Evolutionary conservation across 129 eudicot species (phyloP), one percentile per base, ranked within the genome.

Genomic region (Chrysanthemum makinoi): DNA sequence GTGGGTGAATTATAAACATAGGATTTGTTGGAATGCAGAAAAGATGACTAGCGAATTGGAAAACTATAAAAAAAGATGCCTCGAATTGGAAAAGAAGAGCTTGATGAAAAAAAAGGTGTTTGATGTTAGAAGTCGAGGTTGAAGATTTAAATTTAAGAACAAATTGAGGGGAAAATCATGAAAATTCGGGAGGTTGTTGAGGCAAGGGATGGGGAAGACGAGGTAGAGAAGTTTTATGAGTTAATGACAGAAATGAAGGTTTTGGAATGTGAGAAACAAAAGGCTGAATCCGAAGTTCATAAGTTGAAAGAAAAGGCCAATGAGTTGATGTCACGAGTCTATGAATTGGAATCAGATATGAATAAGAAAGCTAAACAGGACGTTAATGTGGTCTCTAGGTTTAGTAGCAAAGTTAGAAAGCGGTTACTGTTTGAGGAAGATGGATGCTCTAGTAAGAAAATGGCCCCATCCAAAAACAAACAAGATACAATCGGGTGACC

Each of bases 231-330:
- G 59, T 56, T 84, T 44, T 16, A 33, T 20, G 70, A 82, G 28
- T 64, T 87, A 80, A 79, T 79, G 84, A 70, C 62, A 33, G 89
- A 85, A 76, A 87, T 76, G 70, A 72, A 80, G 26, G 91, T 77
- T 62, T 68, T 90, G 88, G 86, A 84, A 35, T 79, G 82, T 74
- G 94, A 87, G 75, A 90, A 85, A 79, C 56, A 16, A 43, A 83
- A 66, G 28, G 88, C 86, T 57, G 87, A 87, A 74, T 71, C 71
- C 6, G 81, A 83, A 19, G 62, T 83, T 62, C 75, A 62, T 55
- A 50, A 22, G 26, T 81, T 75, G 87, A 85, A 84, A 73, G 63
- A 30, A 15, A 90, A 80, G 67, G 85, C 43, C 75, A 75, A 63
- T 39, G 77, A 75, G 4, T 67, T 84, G 77, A 75, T 66, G 70